Evolutionary conservation across 176 grass and related monocot species (phyloP), one percentile per base, ranked within the genome.

Genomic region (Lolium multiflorum): DNA sequence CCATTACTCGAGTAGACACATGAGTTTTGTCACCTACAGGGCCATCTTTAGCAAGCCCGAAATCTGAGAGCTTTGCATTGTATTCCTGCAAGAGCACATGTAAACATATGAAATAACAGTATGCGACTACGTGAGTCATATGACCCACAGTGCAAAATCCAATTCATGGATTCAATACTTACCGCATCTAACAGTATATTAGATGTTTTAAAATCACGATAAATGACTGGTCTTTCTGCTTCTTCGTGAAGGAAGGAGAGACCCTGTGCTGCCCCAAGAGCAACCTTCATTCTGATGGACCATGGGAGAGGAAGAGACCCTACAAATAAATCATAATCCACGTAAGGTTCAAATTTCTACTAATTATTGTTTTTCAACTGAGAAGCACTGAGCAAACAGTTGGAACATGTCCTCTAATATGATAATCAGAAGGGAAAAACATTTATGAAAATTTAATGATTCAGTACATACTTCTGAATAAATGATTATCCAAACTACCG

Each of bases 131-230:
- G 9, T 7, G 3, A 79, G 64, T 41, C 51, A 65, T 70, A 70
- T 59, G 26, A 47, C n/a, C 43, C 17, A 67, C 9, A 83, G 39
- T 86, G 22, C 51, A 75, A 43, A 54, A 41, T 44, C 11, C 18
- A 38, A 64, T 77, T 46, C 17, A 85, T 64, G 6, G 11, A 79
- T 25, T 41, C 64, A 15, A 38, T 25, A 80, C 87, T 66, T 82
- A 95, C 93, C 37, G 60, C 84, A 76, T 95, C 93, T 82, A 93
- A 51, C 22, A 95, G 60, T 85, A 95, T 89, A 85, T 95, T 95
- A 76, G 93, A 95, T 80, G 93, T 93, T 82, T 95, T 95, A 64
- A 95, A 95, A 89, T 95, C 93, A 28, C 93, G 91, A 89, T 95
- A 95, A 89, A 95, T 95, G 28, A 95, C 91, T 66, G 91, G 93